Percentiles rank a stretch among this genome's conserved stretches.
These are phyloP conservation scores for Talaromyces sp. DNA, from an alignment of 2,329 filamentous ascomycete genomes.

Conservation along the genomic window DNA sequence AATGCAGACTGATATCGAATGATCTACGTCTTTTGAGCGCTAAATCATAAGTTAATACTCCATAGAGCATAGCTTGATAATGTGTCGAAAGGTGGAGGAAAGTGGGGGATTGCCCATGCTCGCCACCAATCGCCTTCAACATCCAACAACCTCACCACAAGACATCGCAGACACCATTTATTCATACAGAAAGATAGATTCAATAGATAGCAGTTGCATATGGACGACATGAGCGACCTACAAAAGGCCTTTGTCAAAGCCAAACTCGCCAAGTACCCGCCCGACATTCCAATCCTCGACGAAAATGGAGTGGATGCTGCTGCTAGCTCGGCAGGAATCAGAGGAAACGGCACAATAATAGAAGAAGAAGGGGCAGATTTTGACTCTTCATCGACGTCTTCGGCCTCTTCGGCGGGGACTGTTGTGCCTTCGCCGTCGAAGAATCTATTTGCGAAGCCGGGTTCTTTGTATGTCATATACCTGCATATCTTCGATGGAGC, in stretches of 20 bases:
- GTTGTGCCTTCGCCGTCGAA: conserved; percentile 72
- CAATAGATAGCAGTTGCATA: background rate
- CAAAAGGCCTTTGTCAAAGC: conserved; percentile 74
- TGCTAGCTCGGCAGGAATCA: background rate
- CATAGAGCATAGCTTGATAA: too few species aligned
- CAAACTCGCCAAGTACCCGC: conserved; percentile 60
- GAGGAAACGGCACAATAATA: conserved; percentile 33
- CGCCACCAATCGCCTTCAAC: conserved; percentile 1
- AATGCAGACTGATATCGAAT: background rate
- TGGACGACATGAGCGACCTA: conserved; percentile 65
- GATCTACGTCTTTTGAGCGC: background rate
- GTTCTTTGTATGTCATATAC: conserved; percentile 51
- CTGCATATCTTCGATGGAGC: background rate
- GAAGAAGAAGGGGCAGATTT: conserved; percentile 33
- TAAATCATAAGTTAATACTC: too few species aligned
- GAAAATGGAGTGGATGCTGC: conserved; percentile 31
- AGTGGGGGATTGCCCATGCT: background rate
- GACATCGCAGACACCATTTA: background rate
- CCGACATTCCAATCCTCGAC: conserved; percentile 47
- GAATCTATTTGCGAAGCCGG: conserved; percentile 65
- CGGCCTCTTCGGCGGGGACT: conserved; percentile 90
- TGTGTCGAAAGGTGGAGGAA: background rate
- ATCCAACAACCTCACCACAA: background rate
- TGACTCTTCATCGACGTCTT: conserved; percentile 68
- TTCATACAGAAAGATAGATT: background rate